These are phyloP conservation scores for Cladophialophora chaetospira DNA, from an alignment of 2,329 filamentous ascomycete species.

Conservation along the genomic window DNA sequence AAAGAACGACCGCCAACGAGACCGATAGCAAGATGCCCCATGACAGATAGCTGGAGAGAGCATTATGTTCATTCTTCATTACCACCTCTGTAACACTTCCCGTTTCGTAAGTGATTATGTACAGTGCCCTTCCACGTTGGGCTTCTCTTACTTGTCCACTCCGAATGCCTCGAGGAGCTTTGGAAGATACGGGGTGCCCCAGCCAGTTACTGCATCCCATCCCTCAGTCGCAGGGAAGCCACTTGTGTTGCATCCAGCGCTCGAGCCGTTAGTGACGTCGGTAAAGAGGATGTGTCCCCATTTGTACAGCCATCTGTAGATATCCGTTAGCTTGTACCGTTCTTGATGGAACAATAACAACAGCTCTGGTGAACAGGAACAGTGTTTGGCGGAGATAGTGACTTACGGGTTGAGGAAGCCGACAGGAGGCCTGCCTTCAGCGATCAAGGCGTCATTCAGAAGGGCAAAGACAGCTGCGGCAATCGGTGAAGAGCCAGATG, in stretches of 20 bases:
- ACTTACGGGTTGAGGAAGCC: conserved; percentile 34
- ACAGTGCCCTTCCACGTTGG: conserved; percentile 5
- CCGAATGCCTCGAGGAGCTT: conserved; percentile 27
- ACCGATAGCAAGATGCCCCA: neutral
- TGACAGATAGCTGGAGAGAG: neutral
- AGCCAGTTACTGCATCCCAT: conserved; percentile 41
- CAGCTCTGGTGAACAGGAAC: too few species aligned
- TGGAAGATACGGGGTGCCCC: conserved; percentile 36
- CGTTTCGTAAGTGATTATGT: conserved; percentile 9
- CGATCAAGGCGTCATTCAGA: conserved; percentile 31
- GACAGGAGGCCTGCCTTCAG: conserved; percentile 26
- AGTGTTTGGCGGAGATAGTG: too few species aligned
- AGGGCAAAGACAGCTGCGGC: conserved; percentile 28
- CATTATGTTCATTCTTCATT: conserved; percentile 13
- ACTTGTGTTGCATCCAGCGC: conserved; percentile 38
- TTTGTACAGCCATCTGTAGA: conserved; percentile 31
- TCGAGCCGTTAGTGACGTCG: conserved; percentile 38
- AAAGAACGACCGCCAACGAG: neutral
- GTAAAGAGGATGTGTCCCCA: conserved; percentile 34
- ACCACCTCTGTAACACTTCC: conserved; percentile 1
- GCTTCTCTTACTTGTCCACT: conserved; percentile 18
- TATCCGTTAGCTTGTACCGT: too few species aligned
- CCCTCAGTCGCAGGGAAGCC: conserved; percentile 38
- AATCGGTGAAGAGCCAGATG: conserved; percentile 38
- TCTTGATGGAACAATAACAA: too few species aligned